Evolutionary conservation across 2,329 filamentous ascomycete genomes (phyloP).

Genomic region (Fusarium proliferatum): DNA sequence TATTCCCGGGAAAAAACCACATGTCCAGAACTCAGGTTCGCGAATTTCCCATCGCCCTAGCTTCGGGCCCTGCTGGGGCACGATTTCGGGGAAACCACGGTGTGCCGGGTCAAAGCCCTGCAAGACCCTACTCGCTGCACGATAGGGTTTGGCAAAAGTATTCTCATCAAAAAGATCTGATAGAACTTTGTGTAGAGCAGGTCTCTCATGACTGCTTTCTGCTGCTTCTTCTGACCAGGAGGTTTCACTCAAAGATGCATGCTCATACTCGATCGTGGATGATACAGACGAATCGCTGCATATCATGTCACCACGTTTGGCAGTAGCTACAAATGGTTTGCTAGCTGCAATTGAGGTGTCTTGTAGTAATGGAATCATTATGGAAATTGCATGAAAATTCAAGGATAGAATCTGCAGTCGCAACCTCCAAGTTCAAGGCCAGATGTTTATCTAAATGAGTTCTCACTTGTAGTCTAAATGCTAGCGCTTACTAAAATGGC

Average conservation of each 20-base stretch:
- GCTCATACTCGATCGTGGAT: neutral
- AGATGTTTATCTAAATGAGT: too few relatives aligned
- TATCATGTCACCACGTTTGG: too few relatives aligned
- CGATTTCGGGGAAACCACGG: slow-evolving; percentile 47
- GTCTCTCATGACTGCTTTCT: neutral
- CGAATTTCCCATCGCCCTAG: slow-evolving; percentile 45
- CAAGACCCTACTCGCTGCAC: neutral
- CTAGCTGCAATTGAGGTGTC: neutral
- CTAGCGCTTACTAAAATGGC: neutral
- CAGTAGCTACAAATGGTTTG: too few relatives aligned
- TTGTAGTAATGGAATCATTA: neutral
- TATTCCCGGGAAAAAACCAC: slow-evolving; percentile 55
- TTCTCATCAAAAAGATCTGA: slow-evolving; percentile 5
- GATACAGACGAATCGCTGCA: too few relatives aligned
- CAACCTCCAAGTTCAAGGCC: neutral
- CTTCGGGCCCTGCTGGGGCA: slow-evolving; percentile 44
- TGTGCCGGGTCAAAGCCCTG: neutral
- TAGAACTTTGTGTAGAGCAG: neutral
- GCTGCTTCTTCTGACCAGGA: neutral
- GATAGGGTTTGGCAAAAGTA: neutral
- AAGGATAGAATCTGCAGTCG: neutral
- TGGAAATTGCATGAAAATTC: neutral
- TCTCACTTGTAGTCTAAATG: neutral
- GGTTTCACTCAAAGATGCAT: neutral
- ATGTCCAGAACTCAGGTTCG: slow-evolving; percentile 55